phyloP scores from a whole-genome alignment of 495 filamentous ascomycete species.

The Xeromyces bisporus region DNA sequence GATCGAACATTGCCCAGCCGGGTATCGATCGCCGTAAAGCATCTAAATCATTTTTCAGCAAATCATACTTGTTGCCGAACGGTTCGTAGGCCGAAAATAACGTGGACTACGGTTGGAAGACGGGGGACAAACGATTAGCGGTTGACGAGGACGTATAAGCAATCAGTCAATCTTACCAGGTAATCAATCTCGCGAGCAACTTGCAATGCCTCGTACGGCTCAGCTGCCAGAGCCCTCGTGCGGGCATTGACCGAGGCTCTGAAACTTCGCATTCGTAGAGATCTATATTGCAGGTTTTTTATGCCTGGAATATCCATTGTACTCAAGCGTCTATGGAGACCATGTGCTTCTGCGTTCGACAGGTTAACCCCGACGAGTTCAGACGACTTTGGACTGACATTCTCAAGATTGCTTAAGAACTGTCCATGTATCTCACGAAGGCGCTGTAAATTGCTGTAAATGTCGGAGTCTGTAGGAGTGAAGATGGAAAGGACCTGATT shows the following conservation, averaged over 20 bases:
- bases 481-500: slow-evolving; percentile 21
- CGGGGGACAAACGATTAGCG: slow-evolving; percentile 1
- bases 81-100: slow-evolving; percentile 76
- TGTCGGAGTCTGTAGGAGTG: slow-evolving; percentile 15
- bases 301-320: slow-evolving; percentile 12
- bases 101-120: slow-evolving; percentile 37
- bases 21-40: slow-evolving; percentile 49
- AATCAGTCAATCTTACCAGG: slow-evolving; percentile 34
- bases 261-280: slow-evolving; percentile 14
- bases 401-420: slow-evolving; percentile 20
- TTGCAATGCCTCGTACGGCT: slow-evolving; percentile 51
- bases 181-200: slow-evolving; percentile 65
- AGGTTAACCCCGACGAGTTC: slow-evolving; percentile 6
- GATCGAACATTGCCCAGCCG: slow-evolving; percentile 67
- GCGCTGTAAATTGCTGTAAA: slow-evolving; percentile 27
- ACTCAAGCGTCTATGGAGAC: slow-evolving; percentile 9
- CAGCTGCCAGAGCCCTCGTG: slow-evolving; percentile 35
- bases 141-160: not conserved
- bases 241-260: slow-evolving; percentile 14
- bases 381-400: slow-evolving; percentile 13
- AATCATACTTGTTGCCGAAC: slow-evolving; percentile 72
- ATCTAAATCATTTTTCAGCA: slow-evolving; percentile 61
- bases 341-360: slow-evolving; percentile 8
- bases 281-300: slow-evolving; percentile 14
- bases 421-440: slow-evolving; percentile 29